phyloP scores from a whole-genome alignment of 2,329 filamentous ascomycete species.

The Claviceps cyperi region DNA sequence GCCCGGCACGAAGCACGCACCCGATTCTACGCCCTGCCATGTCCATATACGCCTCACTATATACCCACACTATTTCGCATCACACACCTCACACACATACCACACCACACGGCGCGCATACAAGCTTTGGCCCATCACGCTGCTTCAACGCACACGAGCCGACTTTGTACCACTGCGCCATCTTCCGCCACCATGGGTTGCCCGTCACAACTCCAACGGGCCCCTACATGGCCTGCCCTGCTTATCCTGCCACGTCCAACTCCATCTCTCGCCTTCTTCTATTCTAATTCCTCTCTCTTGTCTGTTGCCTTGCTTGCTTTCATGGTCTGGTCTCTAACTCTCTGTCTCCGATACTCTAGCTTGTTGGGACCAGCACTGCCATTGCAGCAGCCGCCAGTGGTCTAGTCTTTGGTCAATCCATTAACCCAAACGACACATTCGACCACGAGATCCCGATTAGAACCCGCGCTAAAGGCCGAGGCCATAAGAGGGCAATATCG shows the following conservation, averaged over 20 bases:
- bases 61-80: conserved; percentile 1
- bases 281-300: not conserved
- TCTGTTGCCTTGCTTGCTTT: not conserved
- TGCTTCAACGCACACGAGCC: not conserved
- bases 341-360: conserved; percentile 23
- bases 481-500: conserved; percentile 17
- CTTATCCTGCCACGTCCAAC: not conserved
- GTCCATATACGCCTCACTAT: not conserved
- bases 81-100: not conserved
- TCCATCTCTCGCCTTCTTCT: not conserved
- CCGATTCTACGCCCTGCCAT: not conserved
- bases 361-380: conserved; percentile 47
- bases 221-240: not conserved
- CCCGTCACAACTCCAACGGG: not conserved
- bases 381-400: conserved; percentile 45
- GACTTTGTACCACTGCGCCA: conserved; percentile 2
- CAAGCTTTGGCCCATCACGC: conserved; percentile 1
- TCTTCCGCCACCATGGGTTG: conserved; percentile 1
- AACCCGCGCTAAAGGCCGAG: conserved; percentile 5
- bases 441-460: conserved; percentile 11
- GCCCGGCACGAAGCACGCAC: not conserved
- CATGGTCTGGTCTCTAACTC: conserved; percentile 7
- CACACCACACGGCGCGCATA: not conserved
- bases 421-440: conserved; percentile 22
- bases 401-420: conserved; percentile 42